Conservation (phyloP, 2,329 filamentous ascomycete genomes). For the Beauveria pseudobassiana region DNA sequence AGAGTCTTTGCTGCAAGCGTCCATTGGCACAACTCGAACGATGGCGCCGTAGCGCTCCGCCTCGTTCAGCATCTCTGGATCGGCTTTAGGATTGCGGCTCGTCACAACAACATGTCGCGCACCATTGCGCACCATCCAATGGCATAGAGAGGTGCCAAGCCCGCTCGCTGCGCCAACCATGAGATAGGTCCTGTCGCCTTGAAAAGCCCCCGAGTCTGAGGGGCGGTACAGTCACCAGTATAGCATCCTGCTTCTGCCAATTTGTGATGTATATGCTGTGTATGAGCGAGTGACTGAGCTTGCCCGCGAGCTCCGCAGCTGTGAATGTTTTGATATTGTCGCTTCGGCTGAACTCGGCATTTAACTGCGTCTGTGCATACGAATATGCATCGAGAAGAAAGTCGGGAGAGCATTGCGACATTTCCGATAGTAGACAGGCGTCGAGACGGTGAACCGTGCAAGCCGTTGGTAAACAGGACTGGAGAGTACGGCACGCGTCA, state of each 20-base stretch:
- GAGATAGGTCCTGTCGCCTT: conserved; percentile 23
- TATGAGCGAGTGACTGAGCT: neutral
- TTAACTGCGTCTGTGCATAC: neutral
- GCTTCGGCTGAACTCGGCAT: no score
- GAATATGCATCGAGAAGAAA: neutral
- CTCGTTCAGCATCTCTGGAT: neutral
- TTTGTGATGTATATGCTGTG: neutral
- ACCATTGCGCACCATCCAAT: conserved; percentile 30
- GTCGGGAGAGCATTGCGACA: neutral
- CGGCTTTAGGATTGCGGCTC: conserved; percentile 25
- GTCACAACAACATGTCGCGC: conserved; percentile 28
- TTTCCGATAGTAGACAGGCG: neutral
- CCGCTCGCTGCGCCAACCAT: conserved; percentile 25
- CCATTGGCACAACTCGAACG: neutral
- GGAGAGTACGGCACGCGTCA: neutral
- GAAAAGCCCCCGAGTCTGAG: neutral
- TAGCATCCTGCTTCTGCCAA: neutral
- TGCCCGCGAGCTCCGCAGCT: neutral
- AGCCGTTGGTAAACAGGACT: neutral
- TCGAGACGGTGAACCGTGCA: neutral
- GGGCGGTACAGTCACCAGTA: neutral
- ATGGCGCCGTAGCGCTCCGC: neutral
- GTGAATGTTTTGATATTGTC: neutral
- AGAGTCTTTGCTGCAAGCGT: neutral
- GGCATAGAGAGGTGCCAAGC: conserved; percentile 27